Conservation (phyloP, 2,329 filamentous ascomycete species). For the Teratosphaeriaceae sp. region DNA sequence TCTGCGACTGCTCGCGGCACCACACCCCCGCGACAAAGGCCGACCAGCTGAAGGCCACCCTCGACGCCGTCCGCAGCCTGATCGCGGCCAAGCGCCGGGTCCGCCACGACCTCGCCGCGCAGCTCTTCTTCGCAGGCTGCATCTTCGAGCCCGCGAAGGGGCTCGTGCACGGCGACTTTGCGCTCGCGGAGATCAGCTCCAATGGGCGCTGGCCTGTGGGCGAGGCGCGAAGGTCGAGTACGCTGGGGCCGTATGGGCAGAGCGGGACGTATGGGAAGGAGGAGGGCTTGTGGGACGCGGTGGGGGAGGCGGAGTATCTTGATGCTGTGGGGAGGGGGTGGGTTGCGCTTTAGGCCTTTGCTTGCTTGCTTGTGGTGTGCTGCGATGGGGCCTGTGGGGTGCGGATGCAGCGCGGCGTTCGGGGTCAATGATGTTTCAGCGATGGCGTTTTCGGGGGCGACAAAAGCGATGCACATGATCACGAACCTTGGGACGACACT, state of each 20-base stretch:
- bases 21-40: slow-evolving; percentile 27
- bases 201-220: slow-evolving; percentile 35
- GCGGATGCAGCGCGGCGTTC: background rate
- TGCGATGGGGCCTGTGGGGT: background rate
- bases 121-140: slow-evolving; percentile 46
- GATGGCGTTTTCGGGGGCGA: slow-evolving; percentile 3
- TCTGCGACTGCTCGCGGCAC: slow-evolving; percentile 39
- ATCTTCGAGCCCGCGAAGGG: slow-evolving; percentile 44
- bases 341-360: slow-evolving; percentile 21
- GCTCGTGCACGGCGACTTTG: slow-evolving; percentile 44
- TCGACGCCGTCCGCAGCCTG: slow-evolving; percentile 36
- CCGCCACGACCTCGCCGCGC: slow-evolving; percentile 37
- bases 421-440: background rate
- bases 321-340: slow-evolving; percentile 27
- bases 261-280: slow-evolving; percentile 45
- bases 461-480: no score
- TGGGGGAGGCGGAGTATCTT: slow-evolving; percentile 29
- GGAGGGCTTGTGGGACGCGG: slow-evolving; percentile 32
- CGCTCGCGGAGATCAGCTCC: slow-evolving; percentile 36
- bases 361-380: background rate
- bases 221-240: slow-evolving; percentile 31
- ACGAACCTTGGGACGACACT: no score
- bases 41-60: slow-evolving; percentile 34
- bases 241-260: slow-evolving; percentile 44
- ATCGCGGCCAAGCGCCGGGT: slow-evolving; percentile 32